Percentiles rank a stretch among this genome's conserved stretches.
Conservation (phyloP, 805 yeast species). For the Saturnispora silvae region DNA sequence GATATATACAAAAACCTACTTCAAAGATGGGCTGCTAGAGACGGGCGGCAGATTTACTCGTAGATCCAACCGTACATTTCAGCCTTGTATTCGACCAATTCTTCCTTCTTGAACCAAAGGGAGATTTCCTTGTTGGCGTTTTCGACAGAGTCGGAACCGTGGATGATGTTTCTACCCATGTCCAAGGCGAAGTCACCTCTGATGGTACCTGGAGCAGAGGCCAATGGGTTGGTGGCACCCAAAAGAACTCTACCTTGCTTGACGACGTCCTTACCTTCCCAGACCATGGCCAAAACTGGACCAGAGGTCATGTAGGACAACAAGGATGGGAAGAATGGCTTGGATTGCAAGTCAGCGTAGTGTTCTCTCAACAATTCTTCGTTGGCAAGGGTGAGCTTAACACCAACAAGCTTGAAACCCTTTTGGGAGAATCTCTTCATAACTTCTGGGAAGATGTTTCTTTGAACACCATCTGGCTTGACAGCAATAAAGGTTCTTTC, state of each 20-base stretch:
- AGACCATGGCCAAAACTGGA: constrained; percentile 96
- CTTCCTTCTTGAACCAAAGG: constrained; percentile 98
- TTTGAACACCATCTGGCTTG: constrained; percentile 99
- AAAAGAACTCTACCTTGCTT: constrained; percentile 95
- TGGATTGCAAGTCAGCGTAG: constrained; percentile 88
- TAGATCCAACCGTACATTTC: constrained; percentile 83
- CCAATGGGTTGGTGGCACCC: constrained; percentile 98
- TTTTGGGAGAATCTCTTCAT: constrained; percentile 90
- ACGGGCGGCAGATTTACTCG: constrained; percentile 46
- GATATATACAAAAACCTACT: no score
- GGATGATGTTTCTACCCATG: constrained; percentile 98
- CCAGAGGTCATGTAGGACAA: constrained; percentile 96
- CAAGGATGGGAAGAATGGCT: constrained; percentile 97
- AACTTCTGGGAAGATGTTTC: constrained; percentile 89
- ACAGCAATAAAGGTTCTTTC: constrained; percentile 91
- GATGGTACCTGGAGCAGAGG: constrained; percentile 98
- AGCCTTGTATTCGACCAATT: constrained; percentile 84
- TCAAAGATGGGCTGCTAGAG: no score
- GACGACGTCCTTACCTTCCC: constrained; percentile 99
- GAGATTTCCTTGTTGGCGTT: constrained; percentile 91
- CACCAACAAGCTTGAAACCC: constrained; percentile 95
- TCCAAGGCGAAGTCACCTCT: constrained; percentile 98
- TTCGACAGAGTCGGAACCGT: constrained; percentile 99
- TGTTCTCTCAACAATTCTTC: constrained; percentile 84
- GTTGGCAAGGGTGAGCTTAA: constrained; percentile 82